These are phyloP conservation scores for Populus hybrid DNA, from an alignment of 441 rosid genomes.

Conservation along the genomic window DNA sequence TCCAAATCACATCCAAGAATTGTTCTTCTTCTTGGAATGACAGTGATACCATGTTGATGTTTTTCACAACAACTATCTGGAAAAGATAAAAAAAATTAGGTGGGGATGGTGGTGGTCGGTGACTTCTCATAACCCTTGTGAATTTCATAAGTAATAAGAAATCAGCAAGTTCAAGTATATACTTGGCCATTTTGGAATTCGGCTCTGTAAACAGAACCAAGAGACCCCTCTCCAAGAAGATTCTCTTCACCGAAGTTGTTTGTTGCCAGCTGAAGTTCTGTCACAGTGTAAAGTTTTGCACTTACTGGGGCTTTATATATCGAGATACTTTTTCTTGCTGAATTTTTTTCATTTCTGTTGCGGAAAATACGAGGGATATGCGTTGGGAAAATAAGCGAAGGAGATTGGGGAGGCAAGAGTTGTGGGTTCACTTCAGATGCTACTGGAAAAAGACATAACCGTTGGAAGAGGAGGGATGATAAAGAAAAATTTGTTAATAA, in stretches of 20 bases:
- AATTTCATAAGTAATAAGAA: conserved; percentile 6
- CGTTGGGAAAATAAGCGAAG: conserved; percentile 34
- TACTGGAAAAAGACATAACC: conserved; percentile 25
- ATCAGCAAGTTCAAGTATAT: conserved; percentile 13
- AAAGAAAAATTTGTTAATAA: background rate
- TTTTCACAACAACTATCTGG: conserved; percentile 78
- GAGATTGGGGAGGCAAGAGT: conserved; percentile 38
- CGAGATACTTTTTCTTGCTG: conserved; percentile 53
- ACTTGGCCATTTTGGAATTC: conserved; percentile 78
- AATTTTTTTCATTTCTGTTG: conserved; percentile 35
- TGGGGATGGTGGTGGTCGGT: background rate
- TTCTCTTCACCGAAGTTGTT: conserved; percentile 73
- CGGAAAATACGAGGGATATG: conserved; percentile 30
- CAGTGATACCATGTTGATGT: conserved; percentile 60
- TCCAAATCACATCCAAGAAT: conserved; percentile 68
- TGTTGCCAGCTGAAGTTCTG: conserved; percentile 81
- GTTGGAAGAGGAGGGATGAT: conserved; percentile 10
- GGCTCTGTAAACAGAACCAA: conserved; percentile 90
- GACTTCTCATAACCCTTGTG: background rate
- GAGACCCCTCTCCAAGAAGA: conserved; percentile 82
- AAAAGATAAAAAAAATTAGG: background rate
- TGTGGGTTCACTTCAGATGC: conserved; percentile 54
- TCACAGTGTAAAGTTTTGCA: conserved; percentile 57
- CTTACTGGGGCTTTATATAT: conserved; percentile 42
- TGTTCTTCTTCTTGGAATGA: conserved; percentile 84